A percentile compares a stretch with the other conserved stretches of the same genome.
Conservation (phyloP, 768 basidiomycete genomes). For the Termitomyces sp. region DNA sequence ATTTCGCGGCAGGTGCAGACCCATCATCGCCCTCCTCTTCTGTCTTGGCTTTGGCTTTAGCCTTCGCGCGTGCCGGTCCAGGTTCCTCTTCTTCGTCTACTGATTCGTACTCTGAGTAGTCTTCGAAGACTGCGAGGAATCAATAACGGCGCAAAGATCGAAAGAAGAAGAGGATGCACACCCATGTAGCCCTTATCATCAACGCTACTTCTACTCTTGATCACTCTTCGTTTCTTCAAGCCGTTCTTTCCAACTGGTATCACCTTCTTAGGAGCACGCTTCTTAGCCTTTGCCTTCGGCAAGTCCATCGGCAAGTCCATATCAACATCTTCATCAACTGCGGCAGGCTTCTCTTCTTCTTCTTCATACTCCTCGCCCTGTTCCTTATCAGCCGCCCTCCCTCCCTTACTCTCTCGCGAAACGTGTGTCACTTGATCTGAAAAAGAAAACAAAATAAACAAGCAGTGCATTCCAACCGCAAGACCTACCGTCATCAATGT, state of each 20-base stretch:
- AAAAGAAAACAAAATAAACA: neutral
- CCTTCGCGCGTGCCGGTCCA: conserved; percentile 19
- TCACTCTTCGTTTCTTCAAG: conserved; percentile 63
- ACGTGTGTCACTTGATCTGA: conserved; percentile 27
- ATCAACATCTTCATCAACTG: conserved; percentile 29
- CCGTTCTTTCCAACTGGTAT: conserved; percentile 78
- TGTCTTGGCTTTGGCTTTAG: conserved; percentile 18
- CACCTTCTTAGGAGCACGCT: conserved; percentile 48
- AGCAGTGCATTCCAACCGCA: neutral
- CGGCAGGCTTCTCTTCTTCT: conserved; percentile 17
- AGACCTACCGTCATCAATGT: conserved; percentile 63
- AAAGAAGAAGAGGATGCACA: conserved; percentile 25
- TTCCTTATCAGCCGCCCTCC: conserved; percentile 12
- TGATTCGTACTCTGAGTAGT: conserved; percentile 79
- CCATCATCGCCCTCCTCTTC: conserved; percentile 11
- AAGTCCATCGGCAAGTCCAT: conserved; percentile 27
- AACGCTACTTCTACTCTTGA: conserved; percentile 48
- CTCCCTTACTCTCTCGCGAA: conserved; percentile 16
- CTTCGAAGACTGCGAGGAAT: conserved; percentile 54
- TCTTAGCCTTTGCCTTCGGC: conserved; percentile 29
- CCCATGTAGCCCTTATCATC: conserved; percentile 74
- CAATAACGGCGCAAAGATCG: neutral
- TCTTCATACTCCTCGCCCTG: conserved; percentile 20
- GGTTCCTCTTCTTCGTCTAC: conserved; percentile 57
- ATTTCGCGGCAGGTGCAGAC: conserved; percentile 3